These are phyloP conservation scores for Chromera velia DNA, from an alignment of 73 alveolate species.

Conservation along the genomic window DNA sequence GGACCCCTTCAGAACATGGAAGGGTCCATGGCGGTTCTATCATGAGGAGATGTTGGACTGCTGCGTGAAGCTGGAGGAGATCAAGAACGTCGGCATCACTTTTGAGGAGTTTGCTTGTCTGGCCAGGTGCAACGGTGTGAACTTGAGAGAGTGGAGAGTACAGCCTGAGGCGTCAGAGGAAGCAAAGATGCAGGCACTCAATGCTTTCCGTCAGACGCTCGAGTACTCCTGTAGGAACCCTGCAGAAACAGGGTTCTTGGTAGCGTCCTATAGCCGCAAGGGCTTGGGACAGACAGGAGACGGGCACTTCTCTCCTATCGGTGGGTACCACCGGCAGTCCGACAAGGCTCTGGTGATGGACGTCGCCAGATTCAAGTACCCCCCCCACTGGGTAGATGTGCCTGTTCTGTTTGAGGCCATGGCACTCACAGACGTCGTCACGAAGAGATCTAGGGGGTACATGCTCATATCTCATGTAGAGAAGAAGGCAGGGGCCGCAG, in stretches of 20 bases:
- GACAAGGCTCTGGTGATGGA: constrained; percentile 51
- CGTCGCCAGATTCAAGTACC: constrained; percentile 59
- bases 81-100: constrained; percentile 25
- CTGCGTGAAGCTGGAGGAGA: constrained; percentile 32
- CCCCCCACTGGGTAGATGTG: constrained; percentile 61
- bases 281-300: constrained; percentile 50
- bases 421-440: constrained; percentile 31
- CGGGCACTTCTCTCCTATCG: constrained; percentile 60
- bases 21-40: constrained; percentile 52
- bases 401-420: constrained; percentile 31
- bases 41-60: constrained; percentile 25
- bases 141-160: constrained; percentile 11
- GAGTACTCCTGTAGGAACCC: constrained; percentile 23
- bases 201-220: no score
- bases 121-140: constrained; percentile 40
- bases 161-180: no score
- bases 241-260: neutral
- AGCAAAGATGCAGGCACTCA: no score
- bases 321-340: constrained; percentile 45
- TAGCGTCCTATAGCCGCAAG: constrained; percentile 42
- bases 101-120: constrained; percentile 30
- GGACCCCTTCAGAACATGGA: constrained; percentile 58
- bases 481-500: no score
- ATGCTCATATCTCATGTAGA: no score
- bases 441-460: constrained; percentile 44